Evolutionary conservation across 1,284 basidiomycete genomes (phyloP).

Genomic region (Ceratobasidium theobromae): DNA sequence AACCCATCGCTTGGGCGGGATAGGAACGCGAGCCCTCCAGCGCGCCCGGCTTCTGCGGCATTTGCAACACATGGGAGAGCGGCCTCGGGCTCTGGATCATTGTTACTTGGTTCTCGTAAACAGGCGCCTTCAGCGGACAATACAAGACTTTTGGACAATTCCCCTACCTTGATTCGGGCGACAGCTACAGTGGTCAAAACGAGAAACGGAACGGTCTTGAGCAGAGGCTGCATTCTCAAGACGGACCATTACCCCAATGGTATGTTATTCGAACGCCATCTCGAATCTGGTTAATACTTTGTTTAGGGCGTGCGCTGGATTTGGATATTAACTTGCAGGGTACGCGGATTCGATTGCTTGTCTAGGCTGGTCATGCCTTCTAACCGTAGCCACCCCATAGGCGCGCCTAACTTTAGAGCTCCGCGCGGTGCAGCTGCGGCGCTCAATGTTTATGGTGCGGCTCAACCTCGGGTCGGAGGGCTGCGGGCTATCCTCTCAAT

Average conservation of each 20-base stretch:
- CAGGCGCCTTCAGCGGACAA: neutral
- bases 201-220: slow-evolving; percentile 83
- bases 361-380: no score
- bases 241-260: slow-evolving; percentile 91
- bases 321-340: slow-evolving; percentile 83
- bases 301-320: slow-evolving; percentile 77
- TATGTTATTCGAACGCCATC: slow-evolving; percentile 40
- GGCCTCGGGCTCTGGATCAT: slow-evolving; percentile 3
- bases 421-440: slow-evolving; percentile 61
- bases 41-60: slow-evolving; percentile 15
- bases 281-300: neutral
- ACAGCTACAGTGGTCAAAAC: slow-evolving; percentile 71
- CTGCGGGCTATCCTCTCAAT: slow-evolving; percentile 89
- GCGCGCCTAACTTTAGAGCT: slow-evolving; percentile 94
- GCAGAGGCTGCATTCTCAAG: slow-evolving; percentile 89
- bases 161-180: slow-evolving; percentile 23
- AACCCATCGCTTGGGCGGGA: slow-evolving; percentile 14
- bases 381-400: slow-evolving; percentile 45
- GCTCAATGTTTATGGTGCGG: slow-evolving; percentile 88
- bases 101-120: slow-evolving; percentile 7
- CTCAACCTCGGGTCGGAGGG: slow-evolving; percentile 93
- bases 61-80: no score
- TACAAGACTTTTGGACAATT: slow-evolving; percentile 24
- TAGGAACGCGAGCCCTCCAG: slow-evolving; percentile 29
- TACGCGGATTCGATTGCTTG: neutral